A percentile compares a stretch with the other conserved stretches of the same genome.
Evolutionary conservation across 2,329 filamentous ascomycete species (phyloP).

Genomic region (Aspergillus niger): DNA sequence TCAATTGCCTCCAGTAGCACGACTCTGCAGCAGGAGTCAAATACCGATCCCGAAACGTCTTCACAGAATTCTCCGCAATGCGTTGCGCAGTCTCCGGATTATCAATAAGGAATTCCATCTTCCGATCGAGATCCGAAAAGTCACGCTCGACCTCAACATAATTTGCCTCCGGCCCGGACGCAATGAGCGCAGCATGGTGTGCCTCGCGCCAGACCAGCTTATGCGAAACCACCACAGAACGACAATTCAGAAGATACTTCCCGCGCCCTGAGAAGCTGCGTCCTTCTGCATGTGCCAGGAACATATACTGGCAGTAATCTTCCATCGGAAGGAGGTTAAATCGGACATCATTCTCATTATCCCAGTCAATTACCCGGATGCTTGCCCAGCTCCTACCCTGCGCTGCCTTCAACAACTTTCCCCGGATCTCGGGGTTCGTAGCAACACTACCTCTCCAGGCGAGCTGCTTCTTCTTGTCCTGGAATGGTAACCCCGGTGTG

Average conservation of each 20-base stretch:
- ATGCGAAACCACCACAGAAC: conserved; percentile 53
- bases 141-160: conserved; percentile 53
- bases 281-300: conserved; percentile 56
- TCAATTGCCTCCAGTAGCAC: conserved; percentile 57
- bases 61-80: conserved; percentile 54
- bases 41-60: conserved; percentile 55
- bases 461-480: conserved; percentile 48
- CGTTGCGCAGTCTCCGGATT: conserved; percentile 48
- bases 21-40: conserved; percentile 57
- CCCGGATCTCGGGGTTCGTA: conserved; percentile 42
- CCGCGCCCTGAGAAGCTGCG: conserved; percentile 56
- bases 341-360: conserved; percentile 40
- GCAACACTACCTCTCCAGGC: conserved; percentile 52
- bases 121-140: conserved; percentile 58
- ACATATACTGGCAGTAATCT: conserved; percentile 59
- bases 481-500: conserved; percentile 25
- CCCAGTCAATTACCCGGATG: conserved; percentile 47
- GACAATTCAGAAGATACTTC: conserved; percentile 57
- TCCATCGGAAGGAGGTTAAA: conserved; percentile 52
- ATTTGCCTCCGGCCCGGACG: conserved; percentile 52
- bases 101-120: conserved; percentile 47
- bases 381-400: conserved; percentile 50
- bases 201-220: conserved; percentile 52
- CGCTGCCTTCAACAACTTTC: conserved; percentile 42
- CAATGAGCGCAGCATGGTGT: conserved; percentile 50